phyloP scores from a whole-genome alignment of 2,329 filamentous ascomycete genomes.

The Ascochyta pisi region DNA sequence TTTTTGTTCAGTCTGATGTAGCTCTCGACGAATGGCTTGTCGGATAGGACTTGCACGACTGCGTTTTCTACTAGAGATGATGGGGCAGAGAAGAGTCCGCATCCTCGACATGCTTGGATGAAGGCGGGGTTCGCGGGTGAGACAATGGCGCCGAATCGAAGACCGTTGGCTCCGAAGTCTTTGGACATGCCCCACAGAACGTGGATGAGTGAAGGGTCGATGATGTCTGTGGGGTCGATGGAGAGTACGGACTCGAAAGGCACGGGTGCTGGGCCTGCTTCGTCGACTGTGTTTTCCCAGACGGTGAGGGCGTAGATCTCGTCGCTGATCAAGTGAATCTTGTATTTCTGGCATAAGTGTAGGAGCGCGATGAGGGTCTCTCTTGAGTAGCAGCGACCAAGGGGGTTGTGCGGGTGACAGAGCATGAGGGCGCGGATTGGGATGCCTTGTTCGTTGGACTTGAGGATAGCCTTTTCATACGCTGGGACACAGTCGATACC shows the following conservation, averaged over 20 bases:
- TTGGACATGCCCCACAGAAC: constrained; percentile 54
- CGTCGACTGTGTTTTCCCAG: constrained; percentile 51
- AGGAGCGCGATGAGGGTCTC: constrained; percentile 53
- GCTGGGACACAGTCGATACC: constrained; percentile 49
- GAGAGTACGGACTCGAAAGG: constrained; percentile 24
- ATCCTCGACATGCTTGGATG: constrained; percentile 14
- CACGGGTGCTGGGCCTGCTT: constrained; percentile 18
- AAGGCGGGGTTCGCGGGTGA: constrained; percentile 45
- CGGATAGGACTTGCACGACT: not conserved
- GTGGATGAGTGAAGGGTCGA: constrained; percentile 60
- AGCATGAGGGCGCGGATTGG: constrained; percentile 59
- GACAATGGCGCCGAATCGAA: constrained; percentile 21
- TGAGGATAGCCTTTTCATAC: constrained; percentile 55
- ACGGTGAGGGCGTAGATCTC: constrained; percentile 65
- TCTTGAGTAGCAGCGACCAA: constrained; percentile 52
- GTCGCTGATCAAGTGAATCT: constrained; percentile 63
- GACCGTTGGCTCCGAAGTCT: constrained; percentile 63
- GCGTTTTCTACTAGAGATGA: constrained; percentile 15
- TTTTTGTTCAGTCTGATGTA: constrained; percentile 56
- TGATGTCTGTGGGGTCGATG: constrained; percentile 44
- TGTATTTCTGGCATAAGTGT: constrained; percentile 58
- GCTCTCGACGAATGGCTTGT: constrained; percentile 2
- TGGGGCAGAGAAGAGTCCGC: constrained; percentile 18
- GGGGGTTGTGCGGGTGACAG: constrained; percentile 59
- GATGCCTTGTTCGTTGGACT: constrained; percentile 48